Base-by-base conservation (phyloP, 2,329 filamentous ascomycete species). In the Colletotrichum orchidophilum region DNA sequence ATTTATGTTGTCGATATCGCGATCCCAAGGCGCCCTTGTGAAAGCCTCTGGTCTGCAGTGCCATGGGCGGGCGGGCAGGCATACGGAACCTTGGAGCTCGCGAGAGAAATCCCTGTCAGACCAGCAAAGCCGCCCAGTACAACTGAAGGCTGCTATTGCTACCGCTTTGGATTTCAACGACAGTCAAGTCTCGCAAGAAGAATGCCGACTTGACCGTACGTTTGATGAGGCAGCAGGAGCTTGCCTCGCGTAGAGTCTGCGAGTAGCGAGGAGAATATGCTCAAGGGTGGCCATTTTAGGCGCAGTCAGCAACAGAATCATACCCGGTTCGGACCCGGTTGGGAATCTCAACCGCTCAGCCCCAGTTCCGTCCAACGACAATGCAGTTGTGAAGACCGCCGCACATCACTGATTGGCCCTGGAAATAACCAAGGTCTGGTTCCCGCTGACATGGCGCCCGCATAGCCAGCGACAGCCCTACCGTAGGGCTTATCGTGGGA, bases 401-500 rank as follows among this genome's bases (percentile, higher is more conserved):
- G 39, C 18, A 46, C 39, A 46, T 46, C 39, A 46, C 39, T 46
- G 39, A 46, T 46, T 46, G 39, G 39, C 39, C 18, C 39, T 46
- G 26, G 24, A 21, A 35, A 27, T 8, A 21, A 12, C 8, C 9
- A 21, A 39, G n/a, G 55, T 21, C 33, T 35, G 12, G 13, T 3
- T 15, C 18, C 31, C 31, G 21, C 33, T 15, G 15, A 18, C 18
- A 42, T 46, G 33, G 18, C 46, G 12, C 27, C 39, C 39, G 39
- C 46, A 21, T 27, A 29, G 29, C 46, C 42, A 26, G 29, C 46
- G 27, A 35, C 46, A 62, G 59, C 46, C 59, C 59, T 62, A 62
- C 29, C n/a, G 46, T 62, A 62, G 59, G 59, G 59, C 59, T 62
- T 62, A 62, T 21, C 29, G 46, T 5, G 46, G 42, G 29, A 53